Conservation (phyloP, 768 basidiomycete genomes). For the Calocera viscosa region DNA sequence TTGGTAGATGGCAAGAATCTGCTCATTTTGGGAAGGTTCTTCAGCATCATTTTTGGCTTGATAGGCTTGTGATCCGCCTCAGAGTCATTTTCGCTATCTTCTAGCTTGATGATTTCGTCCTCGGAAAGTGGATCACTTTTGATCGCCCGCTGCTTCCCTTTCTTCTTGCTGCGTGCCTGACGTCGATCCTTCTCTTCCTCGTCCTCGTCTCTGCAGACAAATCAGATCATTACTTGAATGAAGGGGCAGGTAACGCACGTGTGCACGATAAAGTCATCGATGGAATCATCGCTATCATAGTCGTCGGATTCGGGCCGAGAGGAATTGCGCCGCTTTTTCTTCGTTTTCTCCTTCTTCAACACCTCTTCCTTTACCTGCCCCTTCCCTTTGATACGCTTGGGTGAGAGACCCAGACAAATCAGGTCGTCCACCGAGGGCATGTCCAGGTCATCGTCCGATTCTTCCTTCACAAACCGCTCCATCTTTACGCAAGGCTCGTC, state of each 20-base stretch:
- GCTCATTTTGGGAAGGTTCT: slow-evolving; percentile 27
- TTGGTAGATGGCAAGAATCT: slow-evolving; percentile 56
- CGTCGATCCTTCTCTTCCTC: slow-evolving; percentile 39
- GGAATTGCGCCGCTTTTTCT: slow-evolving; percentile 1
- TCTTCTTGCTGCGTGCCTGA: slow-evolving; percentile 28
- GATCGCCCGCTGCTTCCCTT: slow-evolving; percentile 28
- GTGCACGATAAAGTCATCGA: slow-evolving; percentile 11
- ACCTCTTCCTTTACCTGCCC: slow-evolving; percentile 14
- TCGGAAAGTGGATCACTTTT: slow-evolving; percentile 14
- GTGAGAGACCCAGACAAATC: background rate
- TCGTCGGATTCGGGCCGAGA: background rate
- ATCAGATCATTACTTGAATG: slow-evolving; percentile 38
- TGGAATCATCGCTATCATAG: slow-evolving; percentile 10
- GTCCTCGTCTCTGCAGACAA: slow-evolving; percentile 37
- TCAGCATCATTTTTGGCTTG: slow-evolving; percentile 27
- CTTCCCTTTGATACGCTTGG: background rate
- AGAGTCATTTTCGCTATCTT: slow-evolving; percentile 18
- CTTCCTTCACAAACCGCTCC: slow-evolving; percentile 17
- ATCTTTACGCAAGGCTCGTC: slow-evolving; percentile 11
- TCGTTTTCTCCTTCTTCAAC: background rate
- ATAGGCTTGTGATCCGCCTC: slow-evolving; percentile 28
- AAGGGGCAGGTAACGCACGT: background rate
- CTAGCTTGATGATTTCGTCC: slow-evolving; percentile 22
- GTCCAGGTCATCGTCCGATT: slow-evolving; percentile 26
- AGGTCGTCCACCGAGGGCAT: slow-evolving; percentile 20